Percentiles rank a stretch among this genome's conserved stretches.
These are phyloP conservation scores for Auricularia auricula-judae DNA, from an alignment of 768 basidiomycete genomes.

Conservation along the genomic window DNA sequence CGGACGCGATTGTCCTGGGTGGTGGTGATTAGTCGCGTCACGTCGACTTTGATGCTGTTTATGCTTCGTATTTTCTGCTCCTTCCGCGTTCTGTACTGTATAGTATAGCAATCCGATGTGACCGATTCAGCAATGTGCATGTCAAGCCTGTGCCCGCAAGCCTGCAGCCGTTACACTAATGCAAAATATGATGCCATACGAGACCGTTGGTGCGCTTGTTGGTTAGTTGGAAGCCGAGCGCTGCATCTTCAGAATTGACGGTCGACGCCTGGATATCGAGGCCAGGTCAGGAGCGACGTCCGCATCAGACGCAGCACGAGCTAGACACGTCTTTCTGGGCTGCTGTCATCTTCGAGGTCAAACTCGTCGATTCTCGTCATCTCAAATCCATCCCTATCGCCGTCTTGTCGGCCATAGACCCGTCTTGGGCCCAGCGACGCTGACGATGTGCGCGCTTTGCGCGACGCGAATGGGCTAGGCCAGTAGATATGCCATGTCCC, in stretches of 20 bases:
- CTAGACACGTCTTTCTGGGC: neutral
- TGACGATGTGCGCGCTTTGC: neutral
- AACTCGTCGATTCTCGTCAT: constrained; percentile 23
- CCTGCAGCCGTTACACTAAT: too few species aligned
- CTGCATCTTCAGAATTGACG: too few species aligned
- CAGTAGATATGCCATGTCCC: constrained; percentile 52
- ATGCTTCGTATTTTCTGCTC: constrained; percentile 13
- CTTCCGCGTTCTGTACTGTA: constrained; percentile 8
- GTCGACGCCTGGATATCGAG: too few species aligned
- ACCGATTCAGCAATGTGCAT: too few species aligned
- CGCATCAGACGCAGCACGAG: constrained; percentile 1
- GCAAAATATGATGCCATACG: too few species aligned
- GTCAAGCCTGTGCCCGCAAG: too few species aligned
- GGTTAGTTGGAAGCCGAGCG: too few species aligned
- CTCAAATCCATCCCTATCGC: constrained; percentile 31
- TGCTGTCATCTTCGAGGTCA: constrained; percentile 22
- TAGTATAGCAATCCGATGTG: too few species aligned
- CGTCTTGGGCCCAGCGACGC: constrained; percentile 23
- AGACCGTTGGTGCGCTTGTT: too few species aligned
- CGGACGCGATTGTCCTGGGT: constrained; percentile 52
- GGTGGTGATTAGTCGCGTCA: constrained; percentile 33
- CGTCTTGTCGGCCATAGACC: constrained; percentile 25
- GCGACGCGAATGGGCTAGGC: constrained; percentile 46
- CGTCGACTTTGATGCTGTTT: too few species aligned
- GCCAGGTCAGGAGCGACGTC: too few species aligned